Percentiles rank a stretch among this genome's conserved stretches.
phyloP scores from a whole-genome alignment of 2,329 filamentous ascomycete genomes.

The Arthroderma sp. region DNA sequence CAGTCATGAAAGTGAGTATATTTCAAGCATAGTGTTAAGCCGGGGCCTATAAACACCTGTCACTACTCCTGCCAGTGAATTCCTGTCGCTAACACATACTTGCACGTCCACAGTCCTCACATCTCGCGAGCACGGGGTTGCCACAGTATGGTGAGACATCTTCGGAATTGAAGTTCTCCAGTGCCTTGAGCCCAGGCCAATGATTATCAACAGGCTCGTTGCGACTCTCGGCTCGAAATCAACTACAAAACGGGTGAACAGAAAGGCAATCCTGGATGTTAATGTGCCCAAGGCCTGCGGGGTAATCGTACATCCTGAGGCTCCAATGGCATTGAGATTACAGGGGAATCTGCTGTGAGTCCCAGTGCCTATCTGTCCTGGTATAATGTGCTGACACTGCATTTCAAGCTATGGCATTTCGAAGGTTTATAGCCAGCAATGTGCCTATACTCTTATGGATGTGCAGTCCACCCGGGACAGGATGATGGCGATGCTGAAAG shows the following conservation, averaged over 20 bases:
- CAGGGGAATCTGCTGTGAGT: conserved; percentile 71
- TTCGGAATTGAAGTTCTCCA: background rate
- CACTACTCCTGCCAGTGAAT: background rate
- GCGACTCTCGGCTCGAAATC: conserved; percentile 72
- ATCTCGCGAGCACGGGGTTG: conserved; percentile 76
- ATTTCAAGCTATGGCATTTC: conserved; percentile 21
- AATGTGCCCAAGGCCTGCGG: conserved; percentile 75
- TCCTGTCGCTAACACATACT: background rate
- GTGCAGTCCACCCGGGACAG: conserved; percentile 59
- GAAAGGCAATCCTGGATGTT: conserved; percentile 79
- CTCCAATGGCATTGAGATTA: conserved; percentile 77
- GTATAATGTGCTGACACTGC: background rate
- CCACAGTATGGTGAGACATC: conserved; percentile 70
- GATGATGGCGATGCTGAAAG: conserved; percentile 55
- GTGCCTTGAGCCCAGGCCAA: background rate
- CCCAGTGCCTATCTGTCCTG: conserved; percentile 8
- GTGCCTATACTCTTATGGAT: conserved; percentile 70
- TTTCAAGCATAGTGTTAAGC: background rate
- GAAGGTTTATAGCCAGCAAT: conserved; percentile 77
- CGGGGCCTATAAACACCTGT: no score
- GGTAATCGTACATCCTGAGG: conserved; percentile 73
- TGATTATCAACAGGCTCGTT: conserved; percentile 54
- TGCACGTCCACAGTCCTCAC: conserved; percentile 50
- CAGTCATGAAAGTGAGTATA: conserved; percentile 70
- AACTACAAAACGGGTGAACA: conserved; percentile 57